A percentile compares a stretch with the other conserved stretches of the same genome.
Evolutionary conservation across 306 rosid genomes (phyloP).

Genomic region (Abrus pulchellus): DNA sequence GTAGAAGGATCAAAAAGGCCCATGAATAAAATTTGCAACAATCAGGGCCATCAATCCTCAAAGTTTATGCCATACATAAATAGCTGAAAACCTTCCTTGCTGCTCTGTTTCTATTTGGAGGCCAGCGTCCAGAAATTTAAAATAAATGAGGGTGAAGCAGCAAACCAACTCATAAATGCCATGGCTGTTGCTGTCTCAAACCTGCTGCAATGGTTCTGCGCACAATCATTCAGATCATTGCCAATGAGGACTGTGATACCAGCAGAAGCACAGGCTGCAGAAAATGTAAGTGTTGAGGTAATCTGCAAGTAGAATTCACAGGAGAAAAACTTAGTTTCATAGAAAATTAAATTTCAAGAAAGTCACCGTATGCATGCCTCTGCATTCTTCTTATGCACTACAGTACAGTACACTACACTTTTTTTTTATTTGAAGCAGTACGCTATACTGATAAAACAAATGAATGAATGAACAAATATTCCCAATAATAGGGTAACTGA

Average conservation of each 20-base stretch:
- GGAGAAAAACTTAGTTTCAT: slow-evolving; percentile 25
- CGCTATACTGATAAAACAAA: neutral
- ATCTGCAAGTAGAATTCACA: slow-evolving; percentile 54
- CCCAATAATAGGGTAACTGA: slow-evolving; percentile 4
- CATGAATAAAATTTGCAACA: slow-evolving; percentile 24
- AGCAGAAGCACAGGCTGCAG: slow-evolving; percentile 72
- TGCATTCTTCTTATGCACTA: neutral
- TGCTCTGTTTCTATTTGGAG: slow-evolving; percentile 52
- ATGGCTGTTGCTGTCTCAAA: slow-evolving; percentile 70
- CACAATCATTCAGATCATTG: slow-evolving; percentile 64
- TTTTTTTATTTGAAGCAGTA: no score
- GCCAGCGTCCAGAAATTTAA: slow-evolving; percentile 74
- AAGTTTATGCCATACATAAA: slow-evolving; percentile 19
- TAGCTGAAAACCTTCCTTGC: slow-evolving; percentile 14
- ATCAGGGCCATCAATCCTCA: slow-evolving; percentile 35
- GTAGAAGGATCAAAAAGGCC: slow-evolving; percentile 30
- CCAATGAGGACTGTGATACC: slow-evolving; percentile 71
- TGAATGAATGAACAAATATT: neutral
- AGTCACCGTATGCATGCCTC: slow-evolving; percentile 2
- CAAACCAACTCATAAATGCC: slow-evolving; percentile 76
- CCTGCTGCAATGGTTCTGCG: slow-evolving; percentile 60
- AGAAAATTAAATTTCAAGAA: neutral
- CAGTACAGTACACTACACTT: neutral
- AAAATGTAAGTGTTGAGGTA: slow-evolving; percentile 68
- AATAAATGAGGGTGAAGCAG: slow-evolving; percentile 64